Conservation (phyloP, 78 protist genomes). For the Dictyostelium intermedium region DNA sequence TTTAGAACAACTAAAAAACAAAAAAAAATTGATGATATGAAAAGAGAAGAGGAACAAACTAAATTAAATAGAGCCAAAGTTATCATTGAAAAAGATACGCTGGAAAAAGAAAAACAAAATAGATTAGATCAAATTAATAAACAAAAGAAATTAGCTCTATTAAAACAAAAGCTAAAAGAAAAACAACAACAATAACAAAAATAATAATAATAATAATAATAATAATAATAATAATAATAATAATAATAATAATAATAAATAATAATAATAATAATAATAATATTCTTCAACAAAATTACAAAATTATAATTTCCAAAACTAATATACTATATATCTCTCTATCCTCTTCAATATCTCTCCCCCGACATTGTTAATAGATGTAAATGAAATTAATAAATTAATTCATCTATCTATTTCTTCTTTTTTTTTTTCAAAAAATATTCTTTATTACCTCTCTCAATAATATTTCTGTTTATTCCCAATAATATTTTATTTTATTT, state of each 20-base stretch:
- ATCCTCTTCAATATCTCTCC: not conserved
- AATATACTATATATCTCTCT: too few species aligned
- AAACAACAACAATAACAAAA: constrained; percentile 20
- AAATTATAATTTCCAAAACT: too few species aligned
- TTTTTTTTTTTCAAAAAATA: too few species aligned
- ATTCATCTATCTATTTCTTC: not conserved
- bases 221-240: not conserved
- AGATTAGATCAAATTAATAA: constrained; percentile 17
- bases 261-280: not conserved
- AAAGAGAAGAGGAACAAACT: not conserved
- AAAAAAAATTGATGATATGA: constrained; percentile 33
- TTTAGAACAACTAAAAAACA: constrained; percentile 23
- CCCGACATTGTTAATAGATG: not conserved
- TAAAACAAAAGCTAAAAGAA: constrained; percentile 38
- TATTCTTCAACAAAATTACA: not conserved
- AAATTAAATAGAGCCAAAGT: constrained; percentile 7
- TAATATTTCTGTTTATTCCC: not conserved
- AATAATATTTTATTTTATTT: too few species aligned
- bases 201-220: not conserved
- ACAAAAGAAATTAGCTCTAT: constrained; percentile 40
- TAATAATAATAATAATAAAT: not conserved
- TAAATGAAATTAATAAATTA: too few species aligned
- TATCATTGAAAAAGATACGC: not conserved
- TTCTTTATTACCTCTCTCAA: not conserved
- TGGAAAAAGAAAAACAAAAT: not conserved